A percentile compares a stretch with the other conserved stretches of the same genome.
Evolutionary conservation across 768 basidiomycete genomes (phyloP).

Genomic region (Nidularia pulvinata): DNA sequence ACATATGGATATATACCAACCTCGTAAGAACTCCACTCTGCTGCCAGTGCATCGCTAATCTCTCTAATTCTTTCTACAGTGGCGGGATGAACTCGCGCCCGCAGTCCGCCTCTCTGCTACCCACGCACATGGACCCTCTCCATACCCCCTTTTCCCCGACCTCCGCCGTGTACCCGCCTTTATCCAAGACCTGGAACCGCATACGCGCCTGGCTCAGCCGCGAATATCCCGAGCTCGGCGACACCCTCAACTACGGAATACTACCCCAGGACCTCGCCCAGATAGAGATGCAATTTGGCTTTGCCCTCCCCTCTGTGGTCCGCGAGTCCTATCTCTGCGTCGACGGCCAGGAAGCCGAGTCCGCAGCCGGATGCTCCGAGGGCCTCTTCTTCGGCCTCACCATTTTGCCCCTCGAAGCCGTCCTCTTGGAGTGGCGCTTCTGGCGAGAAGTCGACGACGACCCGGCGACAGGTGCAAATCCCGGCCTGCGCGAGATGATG

Average conservation of each 20-base stretch:
- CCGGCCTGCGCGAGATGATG: constrained; percentile 73
- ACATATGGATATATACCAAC: constrained; percentile 63
- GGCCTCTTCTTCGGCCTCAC: constrained; percentile 96
- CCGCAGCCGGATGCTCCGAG: constrained; percentile 82
- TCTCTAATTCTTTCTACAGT: constrained; percentile 15
- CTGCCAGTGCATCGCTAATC: constrained; percentile 2
- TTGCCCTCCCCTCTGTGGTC: constrained; percentile 81
- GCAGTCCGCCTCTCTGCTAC: constrained; percentile 56
- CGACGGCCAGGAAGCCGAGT: constrained; percentile 95
- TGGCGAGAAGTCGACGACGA: constrained; percentile 96
- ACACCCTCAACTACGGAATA: constrained; percentile 94
- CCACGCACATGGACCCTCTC: constrained; percentile 59
- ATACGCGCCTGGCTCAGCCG: constrained; percentile 79
- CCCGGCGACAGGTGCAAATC: constrained; percentile 81
- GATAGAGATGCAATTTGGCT: constrained; percentile 84
- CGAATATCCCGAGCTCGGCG: constrained; percentile 93
- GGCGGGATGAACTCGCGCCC: constrained; percentile 44
- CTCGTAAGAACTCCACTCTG: constrained; percentile 35
- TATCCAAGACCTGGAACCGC: constrained; percentile 83
- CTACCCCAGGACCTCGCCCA: constrained; percentile 77
- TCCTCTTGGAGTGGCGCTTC: constrained; percentile 94
- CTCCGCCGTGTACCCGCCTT: constrained; percentile 62
- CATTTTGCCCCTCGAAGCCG: constrained; percentile 91
- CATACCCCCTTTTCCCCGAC: constrained; percentile 42
- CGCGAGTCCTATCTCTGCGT: constrained; percentile 87